Evolutionary conservation across 495 filamentous ascomycete species (phyloP).

Genomic region (Bacidia rubella): DNA sequence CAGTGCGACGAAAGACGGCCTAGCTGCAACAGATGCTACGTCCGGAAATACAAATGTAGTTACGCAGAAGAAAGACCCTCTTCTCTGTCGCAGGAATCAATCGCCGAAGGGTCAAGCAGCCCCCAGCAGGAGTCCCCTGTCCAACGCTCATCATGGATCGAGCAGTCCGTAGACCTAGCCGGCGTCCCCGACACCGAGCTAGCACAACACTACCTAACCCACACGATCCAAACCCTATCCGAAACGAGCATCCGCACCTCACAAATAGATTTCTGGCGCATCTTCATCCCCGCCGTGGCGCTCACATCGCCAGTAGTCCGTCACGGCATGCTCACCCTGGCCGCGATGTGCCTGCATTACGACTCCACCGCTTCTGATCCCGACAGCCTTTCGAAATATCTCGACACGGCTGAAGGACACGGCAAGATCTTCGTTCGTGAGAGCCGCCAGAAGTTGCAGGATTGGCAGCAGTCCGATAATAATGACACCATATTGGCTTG

Average conservation of each 20-base stretch:
- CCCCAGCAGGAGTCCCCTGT: no score
- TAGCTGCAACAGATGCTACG: conserved; percentile 4
- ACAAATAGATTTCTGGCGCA: neutral
- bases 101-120: no score
- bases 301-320: conserved; percentile 1
- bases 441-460: conserved; percentile 7
- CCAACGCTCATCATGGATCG: no score
- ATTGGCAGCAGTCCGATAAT: neutral
- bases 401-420: conserved; percentile 2
- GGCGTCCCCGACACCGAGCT: conserved; percentile 2
- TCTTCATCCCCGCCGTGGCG: conserved; percentile 3
- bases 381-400: neutral
- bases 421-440: conserved; percentile 6
- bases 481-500: conserved; percentile 6
- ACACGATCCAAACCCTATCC: conserved; percentile 1
- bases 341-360: conserved; percentile 7
- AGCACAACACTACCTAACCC: conserved; percentile 6
- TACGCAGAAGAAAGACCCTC: no score
- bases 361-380: neutral
- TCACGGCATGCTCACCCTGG: conserved; percentile 6
- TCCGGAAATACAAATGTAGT: neutral
- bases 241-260: neutral
- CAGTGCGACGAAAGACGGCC: conserved; percentile 6
- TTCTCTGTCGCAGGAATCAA: no score
- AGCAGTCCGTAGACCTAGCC: neutral